A percentile compares a stretch with the other conserved stretches of the same genome.
Evolutionary conservation across 2,329 filamentous ascomycete genomes (phyloP).

Genomic region (Graphilbum sp.): DNA sequence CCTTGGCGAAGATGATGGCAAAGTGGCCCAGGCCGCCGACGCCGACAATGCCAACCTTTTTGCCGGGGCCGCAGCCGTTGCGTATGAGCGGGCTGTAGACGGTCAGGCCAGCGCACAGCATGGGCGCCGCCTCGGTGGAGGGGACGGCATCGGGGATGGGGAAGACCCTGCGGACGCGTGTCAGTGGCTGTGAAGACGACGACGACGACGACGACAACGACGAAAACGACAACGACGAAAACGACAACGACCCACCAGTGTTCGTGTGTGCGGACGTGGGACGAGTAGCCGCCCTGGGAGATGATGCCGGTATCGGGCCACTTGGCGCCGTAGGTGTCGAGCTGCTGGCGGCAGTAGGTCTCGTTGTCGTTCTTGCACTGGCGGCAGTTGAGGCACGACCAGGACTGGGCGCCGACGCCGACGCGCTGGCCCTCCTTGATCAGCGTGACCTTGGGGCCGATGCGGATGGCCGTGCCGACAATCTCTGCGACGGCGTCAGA

Average conservation of each 20-base stretch:
- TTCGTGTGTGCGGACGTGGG: conserved; percentile 39
- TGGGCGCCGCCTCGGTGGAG: conserved; percentile 50
- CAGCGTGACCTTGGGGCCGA: conserved; percentile 46
- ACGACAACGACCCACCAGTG: conserved; percentile 35
- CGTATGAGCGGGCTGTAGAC: conserved; percentile 63
- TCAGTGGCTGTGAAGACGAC: not conserved
- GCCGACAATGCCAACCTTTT: conserved; percentile 62
- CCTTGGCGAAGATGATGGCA: conserved; percentile 52
- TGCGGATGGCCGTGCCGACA: conserved; percentile 49
- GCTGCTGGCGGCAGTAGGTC: conserved; percentile 47
- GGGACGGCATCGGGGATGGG: conserved; percentile 61
- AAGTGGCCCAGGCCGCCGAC: conserved; percentile 59
- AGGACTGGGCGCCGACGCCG: conserved; percentile 52
- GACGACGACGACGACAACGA: not conserved
- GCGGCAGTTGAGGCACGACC: conserved; percentile 46
- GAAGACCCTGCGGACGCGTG: conserved; percentile 28
- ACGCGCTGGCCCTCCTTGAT: conserved; percentile 47
- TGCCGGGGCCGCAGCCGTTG: conserved; percentile 59
- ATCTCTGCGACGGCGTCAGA: conserved; percentile 33
- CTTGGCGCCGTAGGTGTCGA: conserved; percentile 41
- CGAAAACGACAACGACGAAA: not conserved
- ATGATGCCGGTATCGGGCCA: conserved; percentile 33
- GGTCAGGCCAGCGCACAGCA: conserved; percentile 76
- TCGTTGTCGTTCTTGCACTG: conserved; percentile 51
- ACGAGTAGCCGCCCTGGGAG: conserved; percentile 39